A percentile compares a stretch with the other conserved stretches of the same genome.
Conservation (phyloP, 306 rosid genomes). For the Fragaria nilgerrensis region DNA sequence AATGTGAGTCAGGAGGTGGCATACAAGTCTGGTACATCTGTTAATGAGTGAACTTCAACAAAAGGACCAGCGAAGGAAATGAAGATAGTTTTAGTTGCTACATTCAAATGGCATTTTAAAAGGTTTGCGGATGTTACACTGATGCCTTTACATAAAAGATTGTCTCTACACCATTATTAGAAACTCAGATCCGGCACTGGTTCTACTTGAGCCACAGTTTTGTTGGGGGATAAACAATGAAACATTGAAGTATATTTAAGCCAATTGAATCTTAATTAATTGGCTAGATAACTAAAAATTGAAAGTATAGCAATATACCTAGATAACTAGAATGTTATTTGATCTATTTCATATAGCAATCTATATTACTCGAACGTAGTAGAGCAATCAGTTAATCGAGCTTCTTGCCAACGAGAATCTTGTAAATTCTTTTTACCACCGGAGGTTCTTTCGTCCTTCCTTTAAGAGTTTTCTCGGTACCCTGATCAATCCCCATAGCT, state of each 20-base stretch:
- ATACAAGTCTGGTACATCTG: constrained; percentile 63
- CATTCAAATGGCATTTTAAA: too few species aligned
- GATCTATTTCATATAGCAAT: neutral
- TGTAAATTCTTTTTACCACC: neutral
- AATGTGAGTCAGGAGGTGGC: constrained; percentile 65
- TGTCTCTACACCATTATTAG: too few species aligned
- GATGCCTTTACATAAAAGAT: too few species aligned
- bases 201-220: too few species aligned
- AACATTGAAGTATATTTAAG: too few species aligned
- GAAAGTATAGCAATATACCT: too few species aligned
- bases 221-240: too few species aligned
- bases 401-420: neutral
- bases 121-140: neutral
- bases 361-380: neutral
- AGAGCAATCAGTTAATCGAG: neutral
- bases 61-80: neutral
- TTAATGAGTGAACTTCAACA: constrained; percentile 59
- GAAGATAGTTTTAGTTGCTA: neutral
- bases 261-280: too few species aligned
- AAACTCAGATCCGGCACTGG: neutral
- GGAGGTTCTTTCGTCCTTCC: neutral
- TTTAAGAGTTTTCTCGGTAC: neutral
- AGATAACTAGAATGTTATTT: too few species aligned
- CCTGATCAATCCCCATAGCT: neutral
- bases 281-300: too few species aligned